These are phyloP conservation scores for Trifolium subterraneum DNA, from an alignment of 306 rosid genomes.

Conservation along the genomic window DNA sequence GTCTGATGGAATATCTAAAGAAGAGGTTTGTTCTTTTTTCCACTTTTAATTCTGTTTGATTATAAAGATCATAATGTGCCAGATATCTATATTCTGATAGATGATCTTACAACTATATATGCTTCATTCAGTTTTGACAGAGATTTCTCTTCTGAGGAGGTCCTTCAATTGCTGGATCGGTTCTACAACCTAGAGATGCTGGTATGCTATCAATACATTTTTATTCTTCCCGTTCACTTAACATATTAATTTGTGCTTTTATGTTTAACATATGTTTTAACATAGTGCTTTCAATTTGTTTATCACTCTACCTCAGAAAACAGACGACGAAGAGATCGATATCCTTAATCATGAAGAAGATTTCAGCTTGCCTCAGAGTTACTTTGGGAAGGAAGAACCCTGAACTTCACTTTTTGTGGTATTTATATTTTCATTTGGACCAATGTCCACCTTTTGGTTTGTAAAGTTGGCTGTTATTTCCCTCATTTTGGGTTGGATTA, in stretches of 20 bases:
- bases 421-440: constrained; percentile 39
- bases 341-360: constrained; percentile 82
- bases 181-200: constrained; percentile 95
- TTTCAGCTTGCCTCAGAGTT: constrained; percentile 83
- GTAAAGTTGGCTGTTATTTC: constrained; percentile 35
- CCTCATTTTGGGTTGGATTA: constrained; percentile 30
- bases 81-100: constrained; percentile 17
- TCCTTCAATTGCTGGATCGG: constrained; percentile 88
- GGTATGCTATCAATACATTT: constrained; percentile 56
- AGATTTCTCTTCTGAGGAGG: constrained; percentile 87
- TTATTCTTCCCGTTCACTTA: not conserved
- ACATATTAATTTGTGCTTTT: constrained; percentile 29
- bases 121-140: constrained; percentile 70
- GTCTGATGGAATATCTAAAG: constrained; percentile 88
- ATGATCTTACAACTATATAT: constrained; percentile 31
- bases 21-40: constrained; percentile 70
- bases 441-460: constrained; percentile 25
- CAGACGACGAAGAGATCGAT: constrained; percentile 87
- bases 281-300: constrained; percentile 33
- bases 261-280: constrained; percentile 27
- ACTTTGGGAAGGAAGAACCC: constrained; percentile 77
- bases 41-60: constrained; percentile 19
- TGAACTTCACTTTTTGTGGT: constrained; percentile 47
- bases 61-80: constrained; percentile 16
- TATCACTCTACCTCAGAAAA: constrained; percentile 59